Conservation (phyloP, 257 asterid genomes). For the Orobanche coerulescens region DNA sequence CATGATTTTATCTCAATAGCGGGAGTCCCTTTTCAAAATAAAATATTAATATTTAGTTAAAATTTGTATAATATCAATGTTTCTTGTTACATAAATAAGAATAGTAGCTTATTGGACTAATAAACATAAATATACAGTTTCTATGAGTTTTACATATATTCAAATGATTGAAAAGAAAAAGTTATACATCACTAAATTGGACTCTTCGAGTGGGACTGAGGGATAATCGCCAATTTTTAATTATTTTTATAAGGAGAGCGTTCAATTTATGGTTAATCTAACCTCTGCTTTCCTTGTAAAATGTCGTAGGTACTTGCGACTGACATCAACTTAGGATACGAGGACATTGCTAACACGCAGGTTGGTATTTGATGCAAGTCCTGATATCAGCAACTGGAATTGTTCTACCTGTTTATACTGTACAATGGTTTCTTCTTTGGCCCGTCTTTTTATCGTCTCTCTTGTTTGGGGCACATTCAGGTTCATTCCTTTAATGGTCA, state of each 20-base stretch:
- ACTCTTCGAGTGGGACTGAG: no score
- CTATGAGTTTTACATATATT: no score
- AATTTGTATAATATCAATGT: no score
- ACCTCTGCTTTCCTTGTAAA: constrained; percentile 21
- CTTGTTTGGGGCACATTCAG: constrained; percentile 28
- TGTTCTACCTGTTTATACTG: background rate
- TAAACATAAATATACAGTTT: no score
- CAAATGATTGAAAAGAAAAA: no score
- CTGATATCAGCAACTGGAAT: background rate
- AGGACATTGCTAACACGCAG: constrained; percentile 94
- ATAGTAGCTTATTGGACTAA: no score
- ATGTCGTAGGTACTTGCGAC: constrained; percentile 74
- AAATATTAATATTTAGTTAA: no score
- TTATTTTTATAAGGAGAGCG: constrained; percentile 4
- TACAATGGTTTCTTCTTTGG: constrained; percentile 8
- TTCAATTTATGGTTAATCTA: background rate
- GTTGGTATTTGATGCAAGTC: constrained; percentile 30
- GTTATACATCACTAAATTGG: no score
- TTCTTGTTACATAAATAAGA: no score
- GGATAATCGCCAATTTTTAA: background rate
- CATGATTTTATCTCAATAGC: no score
- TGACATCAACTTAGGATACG: constrained; percentile 89
- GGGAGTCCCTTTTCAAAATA: no score
- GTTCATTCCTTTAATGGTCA: constrained; percentile 79
- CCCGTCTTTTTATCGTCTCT: background rate